Conservation (phyloP, 1,284 basidiomycete genomes). For the Filobasidium uniguttulatum region DNA sequence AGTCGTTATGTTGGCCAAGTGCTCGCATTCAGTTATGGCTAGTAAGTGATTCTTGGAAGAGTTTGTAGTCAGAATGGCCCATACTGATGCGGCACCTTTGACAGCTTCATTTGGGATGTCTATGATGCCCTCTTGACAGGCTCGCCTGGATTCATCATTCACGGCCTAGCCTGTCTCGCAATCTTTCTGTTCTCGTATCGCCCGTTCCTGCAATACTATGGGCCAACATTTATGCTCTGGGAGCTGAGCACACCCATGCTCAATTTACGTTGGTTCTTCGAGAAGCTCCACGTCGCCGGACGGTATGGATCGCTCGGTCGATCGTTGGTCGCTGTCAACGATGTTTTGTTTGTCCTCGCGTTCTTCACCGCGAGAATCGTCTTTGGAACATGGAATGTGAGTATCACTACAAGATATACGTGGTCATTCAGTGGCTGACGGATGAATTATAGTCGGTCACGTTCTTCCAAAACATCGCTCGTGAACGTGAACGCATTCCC, state of each 20-base stretch:
- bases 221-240: constrained; percentile 27
- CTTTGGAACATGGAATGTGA: constrained; percentile 22
- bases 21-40: constrained; percentile 24
- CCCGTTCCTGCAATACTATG: constrained; percentile 26
- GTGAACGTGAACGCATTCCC: constrained; percentile 19
- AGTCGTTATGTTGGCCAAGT: constrained; percentile 21
- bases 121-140: constrained; percentile 20
- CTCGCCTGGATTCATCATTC: constrained; percentile 23
- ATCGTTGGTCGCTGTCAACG: too few species aligned
- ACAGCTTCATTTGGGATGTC: constrained; percentile 27
- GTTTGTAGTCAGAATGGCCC: background rate
- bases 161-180: constrained; percentile 23
- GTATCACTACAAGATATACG: constrained; percentile 4
- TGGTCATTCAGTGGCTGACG: background rate
- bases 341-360: constrained; percentile 22
- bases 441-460: constrained; percentile 15
- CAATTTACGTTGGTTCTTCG: constrained; percentile 29
- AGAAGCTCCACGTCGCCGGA: constrained; percentile 2
- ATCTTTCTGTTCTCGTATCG: constrained; percentile 23
- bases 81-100: background rate
- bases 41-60: background rate
- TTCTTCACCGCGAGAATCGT: constrained; percentile 27
- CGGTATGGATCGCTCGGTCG: background rate
- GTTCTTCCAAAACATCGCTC: constrained; percentile 24
- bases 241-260: constrained; percentile 27